Percentiles rank a stretch among this genome's conserved stretches.
These are phyloP conservation scores for Amanita polypyramis DNA, from an alignment of 768 basidiomycete genomes.

Conservation along the genomic window DNA sequence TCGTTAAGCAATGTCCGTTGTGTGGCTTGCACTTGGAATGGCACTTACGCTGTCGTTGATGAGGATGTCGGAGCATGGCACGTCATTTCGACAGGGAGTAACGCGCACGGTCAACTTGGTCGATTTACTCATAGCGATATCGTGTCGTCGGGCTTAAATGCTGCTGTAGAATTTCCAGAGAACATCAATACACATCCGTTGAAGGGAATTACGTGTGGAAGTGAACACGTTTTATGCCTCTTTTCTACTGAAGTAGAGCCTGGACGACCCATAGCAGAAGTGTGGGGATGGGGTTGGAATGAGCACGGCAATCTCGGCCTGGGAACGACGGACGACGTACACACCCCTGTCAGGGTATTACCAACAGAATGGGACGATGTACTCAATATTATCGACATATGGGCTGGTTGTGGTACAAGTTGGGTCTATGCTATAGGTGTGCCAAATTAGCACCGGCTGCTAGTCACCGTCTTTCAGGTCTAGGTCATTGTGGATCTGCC, in stretches of 20 bases:
- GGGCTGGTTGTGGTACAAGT: conserved; percentile 37
- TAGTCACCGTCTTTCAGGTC: conserved; percentile 52
- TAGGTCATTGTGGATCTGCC: conserved; percentile 65
- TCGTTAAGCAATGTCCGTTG: conserved; percentile 15
- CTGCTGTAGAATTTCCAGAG: conserved; percentile 14
- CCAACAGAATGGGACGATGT: conserved; percentile 15
- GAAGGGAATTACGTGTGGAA: conserved; percentile 46
- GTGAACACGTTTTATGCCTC: conserved; percentile 68
- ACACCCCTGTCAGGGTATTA: conserved; percentile 44
- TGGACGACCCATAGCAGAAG: conserved; percentile 19
- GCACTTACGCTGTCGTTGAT: conserved; percentile 42
- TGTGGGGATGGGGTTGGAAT: conserved; percentile 97
- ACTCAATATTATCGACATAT: conserved; percentile 18
- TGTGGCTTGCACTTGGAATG: conserved; percentile 72
- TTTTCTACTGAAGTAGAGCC: conserved; percentile 8
- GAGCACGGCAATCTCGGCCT: conserved; percentile 91
- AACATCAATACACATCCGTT: conserved; percentile 21
- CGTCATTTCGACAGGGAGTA: conserved; percentile 40
- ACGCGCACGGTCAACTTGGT: conserved; percentile 62
- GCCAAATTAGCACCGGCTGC: background rate
- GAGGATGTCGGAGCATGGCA: conserved; percentile 12
- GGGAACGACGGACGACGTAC: conserved; percentile 46
- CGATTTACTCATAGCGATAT: conserved; percentile 10
- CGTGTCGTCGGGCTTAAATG: conserved; percentile 9
- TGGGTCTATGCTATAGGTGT: conserved; percentile 26